phyloP scores from a whole-genome alignment of 1,139 yeast genomes.

The Debaryomyces fabryi region DNA sequence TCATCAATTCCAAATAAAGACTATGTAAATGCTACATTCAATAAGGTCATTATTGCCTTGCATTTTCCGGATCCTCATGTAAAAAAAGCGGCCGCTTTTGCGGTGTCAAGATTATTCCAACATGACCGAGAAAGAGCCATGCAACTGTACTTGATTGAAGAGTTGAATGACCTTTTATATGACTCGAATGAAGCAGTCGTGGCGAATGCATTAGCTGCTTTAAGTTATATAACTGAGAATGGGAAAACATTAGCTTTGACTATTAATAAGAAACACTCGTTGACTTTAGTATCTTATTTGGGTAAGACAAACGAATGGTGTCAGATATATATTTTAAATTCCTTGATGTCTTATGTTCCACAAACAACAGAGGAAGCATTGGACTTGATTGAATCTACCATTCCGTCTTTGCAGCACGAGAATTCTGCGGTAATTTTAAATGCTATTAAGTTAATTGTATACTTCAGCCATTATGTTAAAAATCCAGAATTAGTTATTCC shows the following conservation, averaged over 20 bases:
- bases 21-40: slow-evolving; percentile 42
- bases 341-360: slow-evolving; percentile 74
- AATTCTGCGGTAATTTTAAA: slow-evolving; percentile 83
- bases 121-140: slow-evolving; percentile 52
- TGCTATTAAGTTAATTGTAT: slow-evolving; percentile 70
- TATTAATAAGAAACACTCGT: slow-evolving; percentile 59
- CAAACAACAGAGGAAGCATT: slow-evolving; percentile 66
- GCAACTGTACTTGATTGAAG: slow-evolving; percentile 49
- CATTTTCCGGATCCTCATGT: slow-evolving; percentile 61
- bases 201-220: slow-evolving; percentile 71
- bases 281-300: slow-evolving; percentile 51
- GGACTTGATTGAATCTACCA: slow-evolving; percentile 62
- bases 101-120: slow-evolving; percentile 71
- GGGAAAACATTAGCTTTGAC: slow-evolving; percentile 52
- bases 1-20: slow-evolving; percentile 60
- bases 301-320: slow-evolving; percentile 78
- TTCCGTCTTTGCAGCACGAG: slow-evolving; percentile 79
- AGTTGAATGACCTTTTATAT: slow-evolving; percentile 58
- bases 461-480: slow-evolving; percentile 68
- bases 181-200: slow-evolving; percentile 67
- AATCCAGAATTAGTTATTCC: slow-evolving; percentile 50
- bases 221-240: slow-evolving; percentile 66
- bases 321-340: slow-evolving; percentile 68
- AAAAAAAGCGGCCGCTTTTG: slow-evolving; percentile 68
- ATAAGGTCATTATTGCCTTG: slow-evolving; percentile 35